Conservation (phyloP, 1,284 basidiomycete species). For the Melampsora larici-populina region DNA sequence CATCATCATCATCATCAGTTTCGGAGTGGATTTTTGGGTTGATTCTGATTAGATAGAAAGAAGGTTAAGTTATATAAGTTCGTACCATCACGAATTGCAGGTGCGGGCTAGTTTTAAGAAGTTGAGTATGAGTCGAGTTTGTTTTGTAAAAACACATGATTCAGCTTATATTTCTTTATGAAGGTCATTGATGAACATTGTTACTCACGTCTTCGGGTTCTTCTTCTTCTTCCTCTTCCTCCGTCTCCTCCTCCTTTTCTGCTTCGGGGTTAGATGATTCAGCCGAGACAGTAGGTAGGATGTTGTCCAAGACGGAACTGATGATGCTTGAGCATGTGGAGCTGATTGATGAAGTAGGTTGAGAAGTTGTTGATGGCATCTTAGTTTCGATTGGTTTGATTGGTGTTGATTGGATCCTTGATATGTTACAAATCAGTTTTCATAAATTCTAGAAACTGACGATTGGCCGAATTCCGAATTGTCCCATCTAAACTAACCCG, state of each 20-base stretch:
- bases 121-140: too few species aligned
- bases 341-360: slow-evolving; percentile 6
- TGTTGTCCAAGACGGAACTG: slow-evolving; percentile 19
- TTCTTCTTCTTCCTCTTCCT: slow-evolving; percentile 29
- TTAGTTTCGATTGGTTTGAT: not conserved
- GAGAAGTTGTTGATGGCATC: not conserved
- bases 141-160: not conserved
- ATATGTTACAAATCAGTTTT: not conserved
- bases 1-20: not conserved
- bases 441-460: too few species aligned
- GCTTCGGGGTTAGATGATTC: slow-evolving; percentile 7
- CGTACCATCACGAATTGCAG: slow-evolving; percentile 38
- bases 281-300: slow-evolving; percentile 31
- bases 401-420: not conserved
- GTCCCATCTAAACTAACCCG: too few species aligned
- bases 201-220: slow-evolving; percentile 39
- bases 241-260: slow-evolving; percentile 11
- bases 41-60: not conserved
- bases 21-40: not conserved
- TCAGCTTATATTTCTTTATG: not conserved
- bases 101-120: slow-evolving; percentile 20
- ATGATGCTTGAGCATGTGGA: slow-evolving; percentile 27
- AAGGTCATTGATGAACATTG: not conserved
- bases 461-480: too few species aligned
- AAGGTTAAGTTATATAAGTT: not conserved